phyloP scores from a whole-genome alignment of 768 basidiomycete genomes.

The Hebeloma cylindrosporum region DNA sequence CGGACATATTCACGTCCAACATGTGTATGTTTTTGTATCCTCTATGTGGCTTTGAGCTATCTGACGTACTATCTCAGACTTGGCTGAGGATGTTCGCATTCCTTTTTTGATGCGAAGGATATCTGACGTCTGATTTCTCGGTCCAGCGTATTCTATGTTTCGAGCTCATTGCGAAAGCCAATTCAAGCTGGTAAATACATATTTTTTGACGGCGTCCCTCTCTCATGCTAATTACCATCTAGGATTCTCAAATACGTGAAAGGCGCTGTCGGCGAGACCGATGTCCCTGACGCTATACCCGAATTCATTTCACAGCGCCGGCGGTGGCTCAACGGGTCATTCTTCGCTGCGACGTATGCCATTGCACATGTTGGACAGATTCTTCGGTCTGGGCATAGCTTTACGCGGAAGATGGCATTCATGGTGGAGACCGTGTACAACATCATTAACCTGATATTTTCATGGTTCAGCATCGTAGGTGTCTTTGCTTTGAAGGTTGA shows the following conservation, averaged over 20 bases:
- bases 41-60: neutral
- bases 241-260: conserved; percentile 98
- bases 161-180: conserved; percentile 74
- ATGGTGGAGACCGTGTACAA: conserved; percentile 87
- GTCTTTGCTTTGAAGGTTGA: neutral
- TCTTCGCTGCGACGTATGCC: conserved; percentile 94
- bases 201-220: neutral
- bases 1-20: conserved; percentile 93
- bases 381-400: conserved; percentile 77
- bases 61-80: conserved; percentile 45
- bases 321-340: conserved; percentile 89
- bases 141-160: conserved; percentile 79
- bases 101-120: neutral
- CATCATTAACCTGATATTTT: conserved; percentile 80
- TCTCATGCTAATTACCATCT: conserved; percentile 13
- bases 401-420: conserved; percentile 68
- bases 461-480: conserved; percentile 91
- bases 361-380: conserved; percentile 85
- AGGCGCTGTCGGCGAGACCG: conserved; percentile 89
- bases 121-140: conserved; percentile 11
- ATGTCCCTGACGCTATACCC: conserved; percentile 89
- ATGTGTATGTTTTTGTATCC: conserved; percentile 72
- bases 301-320: conserved; percentile 94
- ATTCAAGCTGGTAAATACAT: conserved; percentile 65
- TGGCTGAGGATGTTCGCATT: conserved; percentile 84